Percentiles rank a stretch among this genome's conserved stretches.
These are phyloP conservation scores for Melampsora larici-populina DNA, from an alignment of 1,284 basidiomycete genomes.

Conservation along the genomic window DNA sequence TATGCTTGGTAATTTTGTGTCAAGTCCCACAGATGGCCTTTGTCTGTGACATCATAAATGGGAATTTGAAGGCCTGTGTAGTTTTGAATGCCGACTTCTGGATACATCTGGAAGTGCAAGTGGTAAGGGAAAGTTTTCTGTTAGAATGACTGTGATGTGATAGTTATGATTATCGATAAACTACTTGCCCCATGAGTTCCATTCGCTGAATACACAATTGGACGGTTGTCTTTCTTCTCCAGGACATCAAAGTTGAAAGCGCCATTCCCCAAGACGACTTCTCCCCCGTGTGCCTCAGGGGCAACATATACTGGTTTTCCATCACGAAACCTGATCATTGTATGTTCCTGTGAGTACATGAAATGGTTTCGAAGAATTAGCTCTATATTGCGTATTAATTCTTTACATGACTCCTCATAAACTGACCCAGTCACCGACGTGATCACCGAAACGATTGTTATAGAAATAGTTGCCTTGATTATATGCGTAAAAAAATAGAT, in stretches of 20 bases:
- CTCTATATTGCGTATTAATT: not conserved
- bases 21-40: conserved; percentile 29
- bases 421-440: conserved; percentile 39
- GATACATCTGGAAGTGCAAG: conserved; percentile 26
- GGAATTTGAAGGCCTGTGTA: conserved; percentile 28
- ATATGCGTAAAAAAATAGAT: conserved; percentile 39
- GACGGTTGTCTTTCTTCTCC: conserved; percentile 17
- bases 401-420: not conserved
- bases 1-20: conserved; percentile 24
- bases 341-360: conserved; percentile 16
- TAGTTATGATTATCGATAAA: not conserved
- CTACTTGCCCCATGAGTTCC: conserved; percentile 26
- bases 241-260: conserved; percentile 21
- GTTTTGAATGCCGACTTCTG: conserved; percentile 28
- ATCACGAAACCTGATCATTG: conserved; percentile 35
- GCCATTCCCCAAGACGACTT: conserved; percentile 20
- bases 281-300: conserved; percentile 34
- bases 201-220: conserved; percentile 32
- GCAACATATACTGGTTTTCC: conserved; percentile 25
- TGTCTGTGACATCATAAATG: conserved; percentile 18
- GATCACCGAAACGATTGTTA: conserved; percentile 37
- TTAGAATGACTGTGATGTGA: not conserved
- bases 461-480: conserved; percentile 41
- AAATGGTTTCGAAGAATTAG: not conserved
- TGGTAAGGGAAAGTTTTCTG: not conserved